phyloP scores from a whole-genome alignment of 2,329 filamentous ascomycete genomes.

The Neonectria magnoliae region DNA sequence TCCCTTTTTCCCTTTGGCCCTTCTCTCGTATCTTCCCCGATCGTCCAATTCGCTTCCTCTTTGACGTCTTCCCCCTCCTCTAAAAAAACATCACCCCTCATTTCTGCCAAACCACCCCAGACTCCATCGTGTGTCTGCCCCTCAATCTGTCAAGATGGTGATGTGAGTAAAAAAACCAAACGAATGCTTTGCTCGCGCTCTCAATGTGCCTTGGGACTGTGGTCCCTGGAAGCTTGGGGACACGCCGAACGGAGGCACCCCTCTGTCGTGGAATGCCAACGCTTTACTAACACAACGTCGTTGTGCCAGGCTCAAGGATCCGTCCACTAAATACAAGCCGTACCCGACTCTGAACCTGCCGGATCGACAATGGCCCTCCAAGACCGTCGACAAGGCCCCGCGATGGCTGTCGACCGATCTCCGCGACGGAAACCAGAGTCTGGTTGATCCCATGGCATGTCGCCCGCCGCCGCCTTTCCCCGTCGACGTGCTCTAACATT shows the following conservation, averaged over 20 bases:
- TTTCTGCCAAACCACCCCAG: neutral
- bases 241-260: neutral
- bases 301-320: constrained; percentile 72
- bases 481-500: constrained; percentile 15
- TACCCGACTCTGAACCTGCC: constrained; percentile 70
- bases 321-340: constrained; percentile 78
- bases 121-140: constrained; percentile 9
- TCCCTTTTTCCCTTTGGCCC: too few species aligned
- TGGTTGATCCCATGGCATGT: constrained; percentile 90
- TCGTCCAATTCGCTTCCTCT: neutral
- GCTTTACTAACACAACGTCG: neutral
- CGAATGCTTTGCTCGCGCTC: neutral
- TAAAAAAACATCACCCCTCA: neutral
- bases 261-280: neutral
- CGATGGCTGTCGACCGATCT: constrained; percentile 88
- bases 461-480: neutral
- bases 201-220: neutral
- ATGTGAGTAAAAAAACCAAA: constrained; percentile 13
- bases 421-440: constrained; percentile 92
- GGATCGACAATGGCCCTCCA: constrained; percentile 84
- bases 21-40: neutral
- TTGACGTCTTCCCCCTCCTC: neutral
- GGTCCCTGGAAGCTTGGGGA: neutral
- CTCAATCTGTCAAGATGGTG: constrained; percentile 19
- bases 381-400: constrained; percentile 83